A percentile compares a stretch with the other conserved stretches of the same genome.
phyloP scores from a whole-genome alignment of 2,329 filamentous ascomycete species.

The Sclerotinia borealis region DNA sequence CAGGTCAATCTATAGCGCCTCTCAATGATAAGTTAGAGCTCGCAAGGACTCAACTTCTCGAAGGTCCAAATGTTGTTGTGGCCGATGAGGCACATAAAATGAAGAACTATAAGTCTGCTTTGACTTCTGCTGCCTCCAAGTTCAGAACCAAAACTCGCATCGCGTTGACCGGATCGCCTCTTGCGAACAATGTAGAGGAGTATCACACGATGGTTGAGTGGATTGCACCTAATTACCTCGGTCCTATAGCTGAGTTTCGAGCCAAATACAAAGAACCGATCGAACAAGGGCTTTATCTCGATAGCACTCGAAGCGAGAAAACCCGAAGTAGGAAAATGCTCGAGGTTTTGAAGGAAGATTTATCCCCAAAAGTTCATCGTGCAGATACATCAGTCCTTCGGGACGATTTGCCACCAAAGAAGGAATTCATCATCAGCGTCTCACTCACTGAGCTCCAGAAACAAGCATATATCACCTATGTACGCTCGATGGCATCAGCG shows the following conservation, averaged over 20 bases:
- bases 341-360: constrained; percentile 61
- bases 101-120: constrained; percentile 56
- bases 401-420: constrained; percentile 64
- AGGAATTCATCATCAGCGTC: constrained; percentile 74
- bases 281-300: constrained; percentile 59
- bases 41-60: constrained; percentile 41
- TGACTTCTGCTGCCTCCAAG: constrained; percentile 47
- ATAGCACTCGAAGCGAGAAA: constrained; percentile 52
- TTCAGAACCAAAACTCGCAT: constrained; percentile 68
- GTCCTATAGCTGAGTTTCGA: constrained; percentile 60
- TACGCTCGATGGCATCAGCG: constrained; percentile 34
- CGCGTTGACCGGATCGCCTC: constrained; percentile 78
- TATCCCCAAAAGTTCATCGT: constrained; percentile 73
- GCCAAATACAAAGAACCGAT: constrained; percentile 69
- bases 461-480: constrained; percentile 52
- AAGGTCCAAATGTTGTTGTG: constrained; percentile 65
- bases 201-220: constrained; percentile 86
- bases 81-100: constrained; percentile 80
- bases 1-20: neutral
- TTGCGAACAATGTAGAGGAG: constrained; percentile 78
- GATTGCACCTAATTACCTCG: constrained; percentile 75
- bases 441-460: constrained; percentile 61
- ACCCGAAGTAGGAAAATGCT: constrained; percentile 60
- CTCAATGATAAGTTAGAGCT: neutral
- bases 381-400: constrained; percentile 63